Conservation (phyloP, 2,329 filamentous ascomycete species). For the Acephala macrosclerotiorum region DNA sequence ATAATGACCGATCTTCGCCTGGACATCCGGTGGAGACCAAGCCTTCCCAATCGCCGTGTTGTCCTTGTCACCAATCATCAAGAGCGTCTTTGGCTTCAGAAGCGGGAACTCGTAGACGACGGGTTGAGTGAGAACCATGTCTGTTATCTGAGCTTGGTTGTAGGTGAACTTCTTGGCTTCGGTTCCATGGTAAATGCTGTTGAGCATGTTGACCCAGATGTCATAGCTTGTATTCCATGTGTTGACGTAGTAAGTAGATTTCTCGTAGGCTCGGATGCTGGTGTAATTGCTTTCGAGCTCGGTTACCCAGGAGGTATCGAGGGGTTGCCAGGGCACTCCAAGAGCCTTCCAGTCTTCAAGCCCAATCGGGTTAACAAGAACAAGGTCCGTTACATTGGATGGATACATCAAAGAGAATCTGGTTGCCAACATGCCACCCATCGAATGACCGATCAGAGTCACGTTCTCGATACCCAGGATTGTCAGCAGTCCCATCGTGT, state of each 20-base stretch:
- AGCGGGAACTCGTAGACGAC: slow-evolving; percentile 57
- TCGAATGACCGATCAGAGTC: slow-evolving; percentile 60
- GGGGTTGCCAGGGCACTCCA: slow-evolving; percentile 54
- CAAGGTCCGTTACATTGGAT: slow-evolving; percentile 49
- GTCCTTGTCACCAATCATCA: slow-evolving; percentile 60
- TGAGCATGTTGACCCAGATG: slow-evolving; percentile 62
- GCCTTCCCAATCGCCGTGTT: slow-evolving; percentile 62
- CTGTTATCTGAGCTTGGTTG: slow-evolving; percentile 59
- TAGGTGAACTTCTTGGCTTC: slow-evolving; percentile 52
- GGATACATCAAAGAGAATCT: slow-evolving; percentile 61
- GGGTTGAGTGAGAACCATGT: slow-evolving; percentile 61
- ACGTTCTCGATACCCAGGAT: slow-evolving; percentile 51
- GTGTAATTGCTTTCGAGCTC: slow-evolving; percentile 52
- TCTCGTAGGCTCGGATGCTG: slow-evolving; percentile 55
- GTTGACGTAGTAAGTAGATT: slow-evolving; percentile 56
- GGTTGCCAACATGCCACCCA: slow-evolving; percentile 61
- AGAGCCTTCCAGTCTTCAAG: slow-evolving; percentile 42
- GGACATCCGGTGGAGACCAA: slow-evolving; percentile 53
- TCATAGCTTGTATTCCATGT: slow-evolving; percentile 59
- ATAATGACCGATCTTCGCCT: slow-evolving; percentile 56
- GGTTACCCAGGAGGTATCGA: slow-evolving; percentile 49
- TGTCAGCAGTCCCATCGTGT: slow-evolving; percentile 56
- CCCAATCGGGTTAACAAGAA: slow-evolving; percentile 54
- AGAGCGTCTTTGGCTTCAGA: slow-evolving; percentile 53
- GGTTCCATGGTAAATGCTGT: slow-evolving; percentile 57